These are phyloP conservation scores for Fusarium sp. DNA, from an alignment of 2,329 filamentous ascomycete genomes.

Conservation along the genomic window DNA sequence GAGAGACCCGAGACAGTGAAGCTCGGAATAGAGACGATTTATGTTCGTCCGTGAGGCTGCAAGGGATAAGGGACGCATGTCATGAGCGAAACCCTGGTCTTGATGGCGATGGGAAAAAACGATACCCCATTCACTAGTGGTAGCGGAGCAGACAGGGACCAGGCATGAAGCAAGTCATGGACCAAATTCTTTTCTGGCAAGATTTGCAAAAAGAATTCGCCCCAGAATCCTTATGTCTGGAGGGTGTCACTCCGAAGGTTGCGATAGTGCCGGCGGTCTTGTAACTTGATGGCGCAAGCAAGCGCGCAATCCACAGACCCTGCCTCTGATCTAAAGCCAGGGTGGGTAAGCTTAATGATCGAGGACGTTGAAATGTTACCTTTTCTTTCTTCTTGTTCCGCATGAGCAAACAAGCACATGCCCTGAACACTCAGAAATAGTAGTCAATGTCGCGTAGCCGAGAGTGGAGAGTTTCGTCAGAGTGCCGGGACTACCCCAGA, in stretches of 20 bases:
- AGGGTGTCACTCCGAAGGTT: constrained; percentile 43
- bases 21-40: constrained; percentile 50
- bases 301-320: constrained; percentile 42
- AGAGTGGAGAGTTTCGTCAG: constrained; percentile 38
- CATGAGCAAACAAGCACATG: not conserved
- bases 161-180: constrained; percentile 48
- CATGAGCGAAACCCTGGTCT: constrained; percentile 48
- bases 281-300: constrained; percentile 48
- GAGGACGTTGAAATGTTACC: constrained; percentile 18
- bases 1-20: constrained; percentile 31
- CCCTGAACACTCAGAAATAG: constrained; percentile 21
- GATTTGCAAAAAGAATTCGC: constrained; percentile 51
- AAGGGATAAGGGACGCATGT: constrained; percentile 49
- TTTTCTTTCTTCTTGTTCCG: constrained; percentile 20
- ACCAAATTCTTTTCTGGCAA: constrained; percentile 49
- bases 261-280: constrained; percentile 30
- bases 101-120: constrained; percentile 44
- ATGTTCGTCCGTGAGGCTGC: constrained; percentile 53
- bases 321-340: constrained; percentile 45
- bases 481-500: constrained; percentile 51
- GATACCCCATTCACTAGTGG: constrained; percentile 49
- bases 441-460: constrained; percentile 39
- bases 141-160: constrained; percentile 51
- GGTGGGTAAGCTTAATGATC: constrained; percentile 43
- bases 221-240: constrained; percentile 44